Conservation (phyloP, 1,139 yeast genomes). For the Trichomonascaceae sp. region DNA sequence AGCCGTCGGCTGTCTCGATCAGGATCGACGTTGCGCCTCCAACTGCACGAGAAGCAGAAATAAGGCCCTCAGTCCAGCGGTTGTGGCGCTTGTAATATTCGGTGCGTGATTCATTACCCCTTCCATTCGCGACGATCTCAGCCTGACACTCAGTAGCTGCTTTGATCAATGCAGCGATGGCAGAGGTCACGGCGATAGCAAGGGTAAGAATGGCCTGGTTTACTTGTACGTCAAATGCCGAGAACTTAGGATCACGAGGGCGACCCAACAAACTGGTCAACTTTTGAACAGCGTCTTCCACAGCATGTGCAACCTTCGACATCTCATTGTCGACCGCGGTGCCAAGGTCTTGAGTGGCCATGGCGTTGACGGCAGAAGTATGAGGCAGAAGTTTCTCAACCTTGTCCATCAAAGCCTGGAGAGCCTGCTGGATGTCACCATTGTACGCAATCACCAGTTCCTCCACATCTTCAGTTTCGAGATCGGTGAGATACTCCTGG, state of each 20-base stretch:
- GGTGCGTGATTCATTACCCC: constrained; percentile 52
- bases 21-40: constrained; percentile 73
- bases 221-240: constrained; percentile 52
- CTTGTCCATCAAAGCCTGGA: constrained; percentile 45
- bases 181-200: constrained; percentile 71
- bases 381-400: constrained; percentile 48
- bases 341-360: constrained; percentile 41
- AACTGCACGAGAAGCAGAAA: constrained; percentile 83
- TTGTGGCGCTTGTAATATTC: constrained; percentile 80
- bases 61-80: constrained; percentile 89
- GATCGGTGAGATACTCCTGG: constrained; percentile 37
- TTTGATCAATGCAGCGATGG: constrained; percentile 56
- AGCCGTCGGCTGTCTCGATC: constrained; percentile 80
- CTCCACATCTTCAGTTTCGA: constrained; percentile 53
- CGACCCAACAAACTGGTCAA: constrained; percentile 39
- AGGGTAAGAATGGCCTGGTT: constrained; percentile 69
- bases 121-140: constrained; percentile 66
- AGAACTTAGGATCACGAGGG: constrained; percentile 39
- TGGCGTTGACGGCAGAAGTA: constrained; percentile 21
- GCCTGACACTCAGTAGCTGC: constrained; percentile 75
- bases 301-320: constrained; percentile 57
- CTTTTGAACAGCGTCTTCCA: constrained; percentile 51
- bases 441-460: constrained; percentile 70
- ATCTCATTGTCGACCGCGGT: constrained; percentile 61
- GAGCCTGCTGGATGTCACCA: constrained; percentile 54